Base-by-base conservation (phyloP, 129 eudicot species). In the Pittosporum tobira region DNA sequence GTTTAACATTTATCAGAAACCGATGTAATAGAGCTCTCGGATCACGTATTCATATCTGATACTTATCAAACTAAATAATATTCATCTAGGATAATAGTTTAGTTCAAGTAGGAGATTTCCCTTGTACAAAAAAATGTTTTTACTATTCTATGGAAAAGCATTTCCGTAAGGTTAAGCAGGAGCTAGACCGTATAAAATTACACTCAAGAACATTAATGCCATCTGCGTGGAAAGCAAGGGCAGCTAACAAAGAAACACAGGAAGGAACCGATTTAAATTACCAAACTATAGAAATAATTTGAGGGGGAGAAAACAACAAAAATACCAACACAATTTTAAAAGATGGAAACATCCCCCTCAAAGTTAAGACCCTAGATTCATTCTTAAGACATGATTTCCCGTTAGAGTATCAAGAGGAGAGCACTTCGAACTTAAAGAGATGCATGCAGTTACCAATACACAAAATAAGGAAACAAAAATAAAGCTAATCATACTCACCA, bases 401-500 rank as follows among this genome's bases (percentile, higher is more conserved):
- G 9, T 29, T 27, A 23, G 19, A n/a, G 6, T 53, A 16, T 28
- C 21, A 28, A 3, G n/a, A 26, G 21, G 29, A 28, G 16, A 26
- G 16, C 31, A 21, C 59, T 55, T 55, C 6, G 18, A n/a, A 55
- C 40, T 8, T 55, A 3, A n/a, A 18, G 16, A 55, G 26, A 29
- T 29, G 15, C 60, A 8, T 55, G n/a, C n/a, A n/a, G n/a, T n/a
- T 34, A 1, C 6, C 44, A 29, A 30, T 16, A n/a, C 19, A 21
- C 53, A 45, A 12, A 45, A 45, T 10, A 61, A 44, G 52, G 22
- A 24, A 25, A 7, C 1, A 25, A 23, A 42, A 56, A 13, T 20
- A 30, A 51, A 51, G 51, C 34, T 25, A 23, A 23, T 21, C 28
- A 51, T 25, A 67, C 79, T 47, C n/a, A 79, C 98, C 84, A 83